Evolutionary conservation across 345 rosid genomes (phyloP).

Genomic region (Aethionema arabicum): DNA sequence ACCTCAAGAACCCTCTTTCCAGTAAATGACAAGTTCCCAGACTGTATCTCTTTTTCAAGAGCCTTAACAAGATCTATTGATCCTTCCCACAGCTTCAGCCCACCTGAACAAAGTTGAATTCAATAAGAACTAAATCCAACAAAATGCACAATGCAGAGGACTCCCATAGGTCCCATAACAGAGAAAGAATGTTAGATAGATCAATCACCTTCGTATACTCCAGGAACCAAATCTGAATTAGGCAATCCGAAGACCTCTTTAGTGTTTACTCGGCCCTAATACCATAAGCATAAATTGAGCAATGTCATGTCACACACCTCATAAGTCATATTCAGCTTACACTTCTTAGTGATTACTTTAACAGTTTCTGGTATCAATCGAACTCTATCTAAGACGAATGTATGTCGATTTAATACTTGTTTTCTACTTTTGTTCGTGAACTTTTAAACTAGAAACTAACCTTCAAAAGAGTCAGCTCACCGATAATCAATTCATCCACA

Average conservation of each 20-base stretch:
- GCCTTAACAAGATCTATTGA: constrained; percentile 88
- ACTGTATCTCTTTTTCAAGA: constrained; percentile 55
- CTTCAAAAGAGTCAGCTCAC: constrained; percentile 66
- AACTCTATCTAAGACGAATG: too few relatives aligned
- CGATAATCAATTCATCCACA: constrained; percentile 53
- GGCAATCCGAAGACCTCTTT: constrained; percentile 82
- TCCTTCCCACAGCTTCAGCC: constrained; percentile 97
- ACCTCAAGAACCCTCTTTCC: constrained; percentile 88
- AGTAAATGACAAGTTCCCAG: constrained; percentile 48
- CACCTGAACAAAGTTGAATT: constrained; percentile 48
- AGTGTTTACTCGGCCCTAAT: constrained; percentile 83
- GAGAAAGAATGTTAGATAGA: background rate
- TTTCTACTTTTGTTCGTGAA: background rate
- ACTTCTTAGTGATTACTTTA: too few relatives aligned
- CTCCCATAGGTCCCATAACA: background rate
- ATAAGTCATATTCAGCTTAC: too few relatives aligned
- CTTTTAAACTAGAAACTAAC: constrained; percentile 33
- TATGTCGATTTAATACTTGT: too few relatives aligned
- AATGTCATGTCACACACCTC: background rate
- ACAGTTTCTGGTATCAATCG: too few relatives aligned
- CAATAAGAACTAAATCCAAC: background rate
- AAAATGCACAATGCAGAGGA: background rate
- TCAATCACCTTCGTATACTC: constrained; percentile 79
- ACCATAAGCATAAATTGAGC: constrained; percentile 18
- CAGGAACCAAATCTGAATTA: constrained; percentile 88